phyloP scores from a whole-genome alignment of 176 grass and related monocot species.

The Carex kokanica region DNA sequence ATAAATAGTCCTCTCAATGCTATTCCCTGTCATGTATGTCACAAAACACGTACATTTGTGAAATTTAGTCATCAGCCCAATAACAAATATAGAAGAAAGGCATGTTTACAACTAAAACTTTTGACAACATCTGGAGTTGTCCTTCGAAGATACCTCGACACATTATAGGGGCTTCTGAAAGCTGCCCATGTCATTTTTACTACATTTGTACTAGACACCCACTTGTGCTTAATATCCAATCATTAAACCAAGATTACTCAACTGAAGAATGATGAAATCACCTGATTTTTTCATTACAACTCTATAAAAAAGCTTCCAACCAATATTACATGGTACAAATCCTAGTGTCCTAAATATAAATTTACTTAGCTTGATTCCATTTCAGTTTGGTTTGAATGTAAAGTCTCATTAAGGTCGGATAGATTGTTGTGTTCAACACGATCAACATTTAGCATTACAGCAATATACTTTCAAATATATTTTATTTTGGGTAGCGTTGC shows the following conservation, averaged over 20 bases:
- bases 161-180: background rate
- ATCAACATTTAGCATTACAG: background rate
- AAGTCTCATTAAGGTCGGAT: background rate
- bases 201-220: background rate
- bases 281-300: background rate
- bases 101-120: background rate
- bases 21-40: slow-evolving; percentile 47
- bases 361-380: background rate
- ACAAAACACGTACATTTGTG: slow-evolving; percentile 1
- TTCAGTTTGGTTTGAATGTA: background rate
- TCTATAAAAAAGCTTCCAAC: background rate
- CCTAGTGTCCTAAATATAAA: background rate
- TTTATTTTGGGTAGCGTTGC: background rate
- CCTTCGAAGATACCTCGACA: background rate
- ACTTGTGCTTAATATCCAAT: background rate
- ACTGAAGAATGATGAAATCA: background rate
- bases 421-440: background rate
- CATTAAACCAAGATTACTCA: background rate
- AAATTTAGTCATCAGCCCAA: slow-evolving; percentile 9
- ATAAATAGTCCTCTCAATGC: slow-evolving; percentile 77
- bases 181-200: background rate
- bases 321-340: background rate
- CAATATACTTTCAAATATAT: background rate
- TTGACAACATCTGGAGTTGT: background rate
- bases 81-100: background rate